phyloP scores from a whole-genome alignment of 2,329 filamentous ascomycete genomes.

The Fusarium udum region DNA sequence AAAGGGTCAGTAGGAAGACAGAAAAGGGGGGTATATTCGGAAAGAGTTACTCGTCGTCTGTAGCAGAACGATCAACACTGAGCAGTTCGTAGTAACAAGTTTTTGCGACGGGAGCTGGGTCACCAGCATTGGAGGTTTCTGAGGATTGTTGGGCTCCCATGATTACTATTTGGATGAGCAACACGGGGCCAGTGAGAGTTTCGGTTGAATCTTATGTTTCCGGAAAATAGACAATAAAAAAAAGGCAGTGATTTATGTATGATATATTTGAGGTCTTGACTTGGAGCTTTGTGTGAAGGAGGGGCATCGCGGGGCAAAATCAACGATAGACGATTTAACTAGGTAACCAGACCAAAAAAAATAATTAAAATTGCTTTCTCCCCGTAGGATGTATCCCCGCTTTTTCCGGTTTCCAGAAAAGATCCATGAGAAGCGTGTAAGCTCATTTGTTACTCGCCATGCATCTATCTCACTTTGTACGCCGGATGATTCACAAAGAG shows the following conservation, averaged over 20 bases:
- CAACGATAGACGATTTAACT: background rate
- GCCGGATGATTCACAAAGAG: conserved; percentile 34
- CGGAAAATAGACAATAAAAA: background rate
- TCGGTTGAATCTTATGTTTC: background rate
- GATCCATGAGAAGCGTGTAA: conserved; percentile 8
- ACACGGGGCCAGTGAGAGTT: background rate
- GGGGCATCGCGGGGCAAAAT: conserved; percentile 36
- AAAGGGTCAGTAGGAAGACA: background rate
- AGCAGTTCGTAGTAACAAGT: conserved; percentile 89
- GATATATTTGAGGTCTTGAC: background rate
- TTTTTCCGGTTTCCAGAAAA: conserved; percentile 11
- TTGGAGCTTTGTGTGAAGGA: conserved; percentile 16
- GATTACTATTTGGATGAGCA: conserved; percentile 1
- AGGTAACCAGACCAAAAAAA: background rate
- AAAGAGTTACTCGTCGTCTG: conserved; percentile 76
- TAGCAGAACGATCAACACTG: conserved; percentile 74
- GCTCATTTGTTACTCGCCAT: conserved; percentile 16
- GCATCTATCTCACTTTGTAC: background rate
- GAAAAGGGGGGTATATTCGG: conserved; percentile 32
- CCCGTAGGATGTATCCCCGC: background rate
- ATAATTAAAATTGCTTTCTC: background rate
- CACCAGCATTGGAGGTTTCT: conserved; percentile 48
- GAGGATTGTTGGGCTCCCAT: conserved; percentile 69
- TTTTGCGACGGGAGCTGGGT: conserved; percentile 60
- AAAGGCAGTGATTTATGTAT: conserved; percentile 2